Evolutionary conservation across 2,329 filamentous ascomycete genomes (phyloP).

Genomic region (Aspergillus uvarum): DNA sequence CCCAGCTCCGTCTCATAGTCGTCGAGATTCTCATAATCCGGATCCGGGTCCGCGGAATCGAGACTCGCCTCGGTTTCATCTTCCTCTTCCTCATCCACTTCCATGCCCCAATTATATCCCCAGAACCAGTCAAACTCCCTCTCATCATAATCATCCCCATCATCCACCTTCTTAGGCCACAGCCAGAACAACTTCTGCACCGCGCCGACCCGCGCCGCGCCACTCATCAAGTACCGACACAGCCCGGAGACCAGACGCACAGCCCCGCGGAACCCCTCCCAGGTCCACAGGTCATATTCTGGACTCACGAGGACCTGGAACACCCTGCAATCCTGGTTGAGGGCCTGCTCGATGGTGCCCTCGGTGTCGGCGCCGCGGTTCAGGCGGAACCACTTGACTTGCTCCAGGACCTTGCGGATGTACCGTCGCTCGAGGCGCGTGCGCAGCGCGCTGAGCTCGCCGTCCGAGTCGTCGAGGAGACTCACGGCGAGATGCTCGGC

Average conservation of each 20-base stretch:
- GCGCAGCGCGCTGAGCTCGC: not conserved
- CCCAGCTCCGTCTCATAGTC: constrained; percentile 6
- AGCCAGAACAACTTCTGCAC: constrained; percentile 25
- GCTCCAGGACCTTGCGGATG: constrained; percentile 8
- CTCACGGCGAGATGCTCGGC: constrained; percentile 17
- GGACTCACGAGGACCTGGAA: constrained; percentile 27
- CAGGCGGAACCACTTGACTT: constrained; percentile 17
- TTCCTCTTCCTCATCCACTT: constrained; percentile 6
- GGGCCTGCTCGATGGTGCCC: constrained; percentile 5
- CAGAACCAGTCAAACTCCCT: not conserved
- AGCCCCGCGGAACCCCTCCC: constrained; percentile 22
- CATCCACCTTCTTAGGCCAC: constrained; percentile 16
- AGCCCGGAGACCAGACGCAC: constrained; percentile 23
- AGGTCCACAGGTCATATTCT: constrained; percentile 30
- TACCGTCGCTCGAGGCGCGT: constrained; percentile 18
- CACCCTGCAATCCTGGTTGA: constrained; percentile 8
- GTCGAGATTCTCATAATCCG: not conserved
- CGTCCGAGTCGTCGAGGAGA: constrained; percentile 19
- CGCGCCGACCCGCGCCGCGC: constrained; percentile 24
- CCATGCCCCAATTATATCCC: not conserved
- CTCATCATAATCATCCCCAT: constrained; percentile 1
- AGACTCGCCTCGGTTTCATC: constrained; percentile 10
- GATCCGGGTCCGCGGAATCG: no score
- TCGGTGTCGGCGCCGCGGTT: constrained; percentile 11
- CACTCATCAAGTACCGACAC: constrained; percentile 30